Conservation (phyloP, 257 asterid genomes). For the Thymus mandschuricus region DNA sequence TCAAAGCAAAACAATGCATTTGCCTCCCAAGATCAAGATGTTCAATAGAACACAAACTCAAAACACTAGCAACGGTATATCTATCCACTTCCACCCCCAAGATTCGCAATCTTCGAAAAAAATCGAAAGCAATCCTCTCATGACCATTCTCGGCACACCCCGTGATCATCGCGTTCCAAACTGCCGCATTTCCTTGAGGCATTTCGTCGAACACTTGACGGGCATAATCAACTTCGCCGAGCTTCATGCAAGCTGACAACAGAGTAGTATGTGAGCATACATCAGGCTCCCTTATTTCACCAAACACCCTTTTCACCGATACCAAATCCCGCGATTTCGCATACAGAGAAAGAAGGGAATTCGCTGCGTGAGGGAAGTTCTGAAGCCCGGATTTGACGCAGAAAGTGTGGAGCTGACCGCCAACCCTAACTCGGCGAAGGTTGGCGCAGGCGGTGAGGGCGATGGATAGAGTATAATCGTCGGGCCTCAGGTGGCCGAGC, state of each 20-base stretch:
- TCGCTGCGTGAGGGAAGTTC: constrained; percentile 57
- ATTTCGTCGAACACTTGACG: constrained; percentile 59
- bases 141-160: constrained; percentile 67
- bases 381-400: constrained; percentile 58
- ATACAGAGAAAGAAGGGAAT: constrained; percentile 66
- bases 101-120: constrained; percentile 59
- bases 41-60: constrained; percentile 60
- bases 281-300: constrained; percentile 65
- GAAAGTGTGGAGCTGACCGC: constrained; percentile 68
- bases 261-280: constrained; percentile 75
- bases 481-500: constrained; percentile 59
- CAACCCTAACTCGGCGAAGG: constrained; percentile 40
- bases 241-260: constrained; percentile 69
- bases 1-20: constrained; percentile 65
- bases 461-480: constrained; percentile 75
- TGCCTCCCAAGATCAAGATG: constrained; percentile 62
- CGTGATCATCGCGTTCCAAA: constrained; percentile 89
- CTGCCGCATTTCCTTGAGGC: constrained; percentile 56
- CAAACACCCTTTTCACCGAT: constrained; percentile 56
- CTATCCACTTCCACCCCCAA: constrained; percentile 63
- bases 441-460: constrained; percentile 70
- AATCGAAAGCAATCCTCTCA: constrained; percentile 47
- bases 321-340: constrained; percentile 62
- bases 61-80: constrained; percentile 75
- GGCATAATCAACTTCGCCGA: constrained; percentile 70